Conservation (phyloP, 176 grass and related monocot genomes). For the Hordeum marinum region DNA sequence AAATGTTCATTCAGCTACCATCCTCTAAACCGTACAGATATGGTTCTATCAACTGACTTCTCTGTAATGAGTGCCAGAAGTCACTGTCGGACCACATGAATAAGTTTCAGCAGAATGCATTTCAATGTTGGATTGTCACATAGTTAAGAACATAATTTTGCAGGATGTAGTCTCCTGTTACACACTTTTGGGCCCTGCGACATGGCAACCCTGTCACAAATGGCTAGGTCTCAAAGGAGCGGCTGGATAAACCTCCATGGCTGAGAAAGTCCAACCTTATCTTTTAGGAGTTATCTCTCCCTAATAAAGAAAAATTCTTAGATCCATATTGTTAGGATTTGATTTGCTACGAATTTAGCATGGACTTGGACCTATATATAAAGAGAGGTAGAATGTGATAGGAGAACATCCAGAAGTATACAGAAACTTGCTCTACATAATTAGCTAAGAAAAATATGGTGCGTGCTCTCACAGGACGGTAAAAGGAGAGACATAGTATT, state of each 20-base stretch:
- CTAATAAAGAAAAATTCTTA: neutral
- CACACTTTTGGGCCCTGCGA: neutral
- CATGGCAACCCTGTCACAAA: neutral
- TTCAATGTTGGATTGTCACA: neutral
- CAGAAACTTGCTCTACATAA: neutral
- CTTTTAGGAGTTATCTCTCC: neutral
- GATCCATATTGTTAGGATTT: neutral
- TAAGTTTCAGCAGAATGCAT: neutral
- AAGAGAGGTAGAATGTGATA: neutral
- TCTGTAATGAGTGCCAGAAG: constrained; percentile 14
- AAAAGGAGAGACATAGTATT: neutral
- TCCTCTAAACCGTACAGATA: neutral
- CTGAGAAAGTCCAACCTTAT: neutral
- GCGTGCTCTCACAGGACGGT: neutral
- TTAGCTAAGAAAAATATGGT: neutral
- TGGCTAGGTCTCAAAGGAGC: neutral
- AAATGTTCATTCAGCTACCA: neutral
- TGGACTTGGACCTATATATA: neutral
- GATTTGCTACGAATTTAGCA: neutral
- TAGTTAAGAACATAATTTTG: neutral
- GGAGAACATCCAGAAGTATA: neutral
- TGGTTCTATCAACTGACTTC: neutral
- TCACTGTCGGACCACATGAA: neutral
- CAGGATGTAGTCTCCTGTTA: neutral
- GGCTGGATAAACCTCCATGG: neutral